Base-by-base conservation (phyloP, 106 monocot genomes). In the Apostasia ramifera region DNA sequence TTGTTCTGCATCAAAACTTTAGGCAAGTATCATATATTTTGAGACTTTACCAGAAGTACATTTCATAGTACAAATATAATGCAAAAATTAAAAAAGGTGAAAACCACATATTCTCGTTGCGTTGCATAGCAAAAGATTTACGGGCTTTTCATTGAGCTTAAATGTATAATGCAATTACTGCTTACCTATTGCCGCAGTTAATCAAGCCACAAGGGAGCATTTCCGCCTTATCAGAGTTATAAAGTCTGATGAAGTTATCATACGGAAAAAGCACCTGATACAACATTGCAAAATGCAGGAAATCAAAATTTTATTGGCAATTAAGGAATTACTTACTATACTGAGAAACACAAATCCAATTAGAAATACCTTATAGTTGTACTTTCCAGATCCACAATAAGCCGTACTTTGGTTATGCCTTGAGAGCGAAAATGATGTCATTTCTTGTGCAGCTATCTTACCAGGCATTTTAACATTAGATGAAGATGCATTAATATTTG, bases 181-280 rank as follows among this genome's bases (percentile, higher is more conserved):
- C 26, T 78, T 81, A 95, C 95, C 95, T 95, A 75, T 95, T 95
- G 41, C 95, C 95, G 73, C 81, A 82, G 66, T 95, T 95, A 46
- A 70, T 71, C 44, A 95, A 89, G 51, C 95, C 95, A 70, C 81
- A 92, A 11, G 95, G 95, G 8, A 44, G 83, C 74, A 95, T 72
- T 57, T 84, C 88, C 71, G 82, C 75, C 60, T 85, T 84, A n/a
- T 86, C 82, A 61, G 61, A 70, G 55, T 74, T 82, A 81, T 86
- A 95, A 56, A 95, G 84, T 62, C 81, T 92, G 63, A 86, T 66
- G 61, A 92, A 95, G 43, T 73, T 71, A 52, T 92, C 85, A 77
- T 95, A 92, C 8, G 86, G 78, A 61, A 88, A 81, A 71, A 82
- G 81, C 73, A 70, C 81, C 95, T 95, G 74, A 71, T 69, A 52